These are phyloP conservation scores for Kuraishia hungarica DNA, from an alignment of 805 yeast species.

Conservation along the genomic window DNA sequence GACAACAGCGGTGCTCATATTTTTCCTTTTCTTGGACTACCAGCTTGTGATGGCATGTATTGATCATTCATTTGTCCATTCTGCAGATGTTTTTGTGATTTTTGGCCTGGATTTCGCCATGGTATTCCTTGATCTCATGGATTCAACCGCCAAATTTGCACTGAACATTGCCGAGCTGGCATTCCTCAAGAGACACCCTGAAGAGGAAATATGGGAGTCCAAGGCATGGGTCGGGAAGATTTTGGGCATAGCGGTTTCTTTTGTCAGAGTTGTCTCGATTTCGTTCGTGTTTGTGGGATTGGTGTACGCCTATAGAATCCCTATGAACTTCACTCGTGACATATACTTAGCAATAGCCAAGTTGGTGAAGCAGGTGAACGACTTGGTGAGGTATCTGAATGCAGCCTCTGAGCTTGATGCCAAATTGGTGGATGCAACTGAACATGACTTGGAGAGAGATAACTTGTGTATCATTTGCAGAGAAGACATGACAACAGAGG, in stretches of 20 bases:
- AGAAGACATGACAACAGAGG: conserved; percentile 58
- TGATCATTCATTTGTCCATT: conserved; percentile 42
- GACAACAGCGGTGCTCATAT: conserved; percentile 32
- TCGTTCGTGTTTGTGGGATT: conserved; percentile 38
- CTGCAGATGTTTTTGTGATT: conserved; percentile 49
- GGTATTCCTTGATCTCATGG: conserved; percentile 43
- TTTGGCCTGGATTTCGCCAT: conserved; percentile 75
- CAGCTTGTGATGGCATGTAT: conserved; percentile 44
- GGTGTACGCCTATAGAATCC: conserved; percentile 24
- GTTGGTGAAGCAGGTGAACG: conserved; percentile 23
- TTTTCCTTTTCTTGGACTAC: conserved; percentile 43
- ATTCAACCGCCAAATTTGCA: conserved; percentile 33
- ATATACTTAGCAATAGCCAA: conserved; percentile 17
- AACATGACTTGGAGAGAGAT: conserved; percentile 49
- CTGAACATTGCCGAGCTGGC: conserved; percentile 50
- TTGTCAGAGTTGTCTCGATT: conserved; percentile 36
- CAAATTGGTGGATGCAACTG: conserved; percentile 54
- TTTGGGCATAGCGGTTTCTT: conserved; percentile 43
- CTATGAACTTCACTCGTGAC: conserved; percentile 22
- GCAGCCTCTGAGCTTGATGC: conserved; percentile 55
- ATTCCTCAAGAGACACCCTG: conserved; percentile 34
- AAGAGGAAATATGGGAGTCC: conserved; percentile 67
- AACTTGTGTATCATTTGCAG: conserved; percentile 85
- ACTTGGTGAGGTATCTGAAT: conserved; percentile 29
- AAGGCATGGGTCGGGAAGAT: conserved; percentile 52